Evolutionary conservation across 768 basidiomycete species (phyloP), one percentile per base, ranked within the genome.

Genomic region (Dacryopinax primogenitus): DNA sequence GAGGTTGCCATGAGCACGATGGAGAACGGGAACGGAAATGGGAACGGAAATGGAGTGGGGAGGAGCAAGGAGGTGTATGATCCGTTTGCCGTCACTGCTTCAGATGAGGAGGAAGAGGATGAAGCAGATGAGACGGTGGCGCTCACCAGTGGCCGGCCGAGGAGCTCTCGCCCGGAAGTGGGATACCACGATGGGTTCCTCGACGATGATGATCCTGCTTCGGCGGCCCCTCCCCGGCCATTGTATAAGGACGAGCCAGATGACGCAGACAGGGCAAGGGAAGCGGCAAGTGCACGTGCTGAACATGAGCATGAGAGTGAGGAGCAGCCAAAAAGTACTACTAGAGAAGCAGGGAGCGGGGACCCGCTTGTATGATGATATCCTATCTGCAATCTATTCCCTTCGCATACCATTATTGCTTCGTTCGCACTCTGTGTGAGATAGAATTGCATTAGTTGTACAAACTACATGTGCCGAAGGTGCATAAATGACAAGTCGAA

Each of bases 11-110:
- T 98, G 91, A 83, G 81, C 62, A 73, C 86, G 2, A 74, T 96
- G 33, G 78, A 82, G 21, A 63, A 76, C 21, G 71, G 79, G 26
- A 77, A 80, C 36, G 68, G 68, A 4, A 65, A 64, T 9, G 70
- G 67, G 39, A 67, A 64, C 11, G 63, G 62, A 33, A 41, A 36
- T 61, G 66, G 68, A 18, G 69, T 39, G 39, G 72, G 62, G 12
- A 80, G 86, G 62, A 88, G 92, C 62, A 88, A 88, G 76, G 95
- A 97, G 75, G 73, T 99, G 67, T 98, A 97, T 71, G 93, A 98
- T 75, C 94, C 95, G 18, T 98, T 98, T 76, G 92, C 92, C 35
- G 92, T 92, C 64, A 61, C 64, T 71, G 81, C 86, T 30, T 88
- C 86, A 33, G 92, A 91, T 67, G 88, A 90, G 47, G 87, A 73